These are phyloP conservation scores for Rhodomyrtus tomentosa DNA, from an alignment of 345 rosid species.

Conservation along the genomic window DNA sequence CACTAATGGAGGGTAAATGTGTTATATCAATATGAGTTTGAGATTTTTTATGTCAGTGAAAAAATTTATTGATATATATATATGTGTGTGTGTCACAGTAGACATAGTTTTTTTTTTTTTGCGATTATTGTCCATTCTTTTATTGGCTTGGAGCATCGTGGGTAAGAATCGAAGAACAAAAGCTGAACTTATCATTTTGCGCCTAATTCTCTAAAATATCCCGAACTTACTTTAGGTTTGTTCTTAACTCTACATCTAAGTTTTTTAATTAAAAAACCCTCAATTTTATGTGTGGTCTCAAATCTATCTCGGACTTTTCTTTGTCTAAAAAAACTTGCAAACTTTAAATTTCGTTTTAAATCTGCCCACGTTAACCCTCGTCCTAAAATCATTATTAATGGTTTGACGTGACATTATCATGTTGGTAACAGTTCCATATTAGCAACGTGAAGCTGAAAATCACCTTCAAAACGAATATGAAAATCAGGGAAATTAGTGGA, in stretches of 20 bases:
- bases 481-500: not conserved
- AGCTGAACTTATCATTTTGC: not conserved
- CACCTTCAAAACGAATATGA: not conserved
- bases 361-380: rapidly evolving
- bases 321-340: not conserved
- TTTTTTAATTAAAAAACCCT: not conserved
- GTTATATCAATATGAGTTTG: too few species aligned
- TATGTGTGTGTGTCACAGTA: too few species aligned
- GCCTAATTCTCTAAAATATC: not conserved
- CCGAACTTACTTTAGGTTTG: too few species aligned
- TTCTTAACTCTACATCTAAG: too few species aligned
- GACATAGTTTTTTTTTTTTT: too few species aligned
- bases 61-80: too few species aligned
- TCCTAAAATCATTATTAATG: not conserved
- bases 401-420: rapidly evolving
- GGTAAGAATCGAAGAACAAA: not conserved
- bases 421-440: rapidly evolving
- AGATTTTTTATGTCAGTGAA: too few species aligned
- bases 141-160: not conserved
- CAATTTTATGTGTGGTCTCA: not conserved
- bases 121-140: not conserved
- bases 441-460: rapidly evolving
- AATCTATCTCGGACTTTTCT: rapidly evolving
- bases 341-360: not conserved
- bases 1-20: too few species aligned